Conservation (phyloP, 441 rosid species). For the Dalechampia spathulata region DNA sequence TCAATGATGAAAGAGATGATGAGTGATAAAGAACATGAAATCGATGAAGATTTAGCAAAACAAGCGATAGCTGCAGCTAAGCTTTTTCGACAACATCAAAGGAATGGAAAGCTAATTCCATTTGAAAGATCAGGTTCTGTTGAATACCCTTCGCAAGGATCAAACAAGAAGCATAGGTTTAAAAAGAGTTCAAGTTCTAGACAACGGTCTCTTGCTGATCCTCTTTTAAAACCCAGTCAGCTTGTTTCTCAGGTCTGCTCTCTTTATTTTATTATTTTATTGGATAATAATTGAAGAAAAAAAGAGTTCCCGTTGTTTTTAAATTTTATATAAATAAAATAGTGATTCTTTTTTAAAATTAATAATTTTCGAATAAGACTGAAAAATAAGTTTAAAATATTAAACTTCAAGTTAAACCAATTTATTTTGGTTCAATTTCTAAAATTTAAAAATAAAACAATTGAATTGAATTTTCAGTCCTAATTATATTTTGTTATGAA, state of each 20-base stretch:
- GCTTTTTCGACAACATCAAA: constrained; percentile 23
- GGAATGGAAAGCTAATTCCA: constrained; percentile 10
- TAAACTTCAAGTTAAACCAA: too few relatives aligned
- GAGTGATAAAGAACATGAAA: not conserved
- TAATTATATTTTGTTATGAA: too few relatives aligned
- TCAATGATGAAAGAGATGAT: constrained; percentile 12
- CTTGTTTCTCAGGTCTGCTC: constrained; percentile 24
- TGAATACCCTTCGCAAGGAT: constrained; percentile 4
- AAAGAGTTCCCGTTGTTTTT: too few relatives aligned
- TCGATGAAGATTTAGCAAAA: constrained; percentile 15
- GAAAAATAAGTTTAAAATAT: too few relatives aligned
- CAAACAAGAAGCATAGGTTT: constrained; percentile 15
- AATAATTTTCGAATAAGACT: too few relatives aligned
- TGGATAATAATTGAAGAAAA: not conserved
- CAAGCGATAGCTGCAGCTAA: constrained; percentile 34
- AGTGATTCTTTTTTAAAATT: too few relatives aligned
- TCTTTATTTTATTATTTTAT: not conserved
- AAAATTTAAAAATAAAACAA: too few relatives aligned
- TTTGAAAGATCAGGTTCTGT: constrained; percentile 25
- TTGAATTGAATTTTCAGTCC: too few relatives aligned
- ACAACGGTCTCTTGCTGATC: constrained; percentile 18
- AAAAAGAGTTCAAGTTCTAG: constrained; percentile 26
- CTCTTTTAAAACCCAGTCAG: constrained; percentile 10
- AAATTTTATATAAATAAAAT: too few relatives aligned
- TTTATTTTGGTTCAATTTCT: too few relatives aligned